These are phyloP conservation scores for Vicia sativa DNA, from an alignment of 306 rosid species.

Conservation along the genomic window DNA sequence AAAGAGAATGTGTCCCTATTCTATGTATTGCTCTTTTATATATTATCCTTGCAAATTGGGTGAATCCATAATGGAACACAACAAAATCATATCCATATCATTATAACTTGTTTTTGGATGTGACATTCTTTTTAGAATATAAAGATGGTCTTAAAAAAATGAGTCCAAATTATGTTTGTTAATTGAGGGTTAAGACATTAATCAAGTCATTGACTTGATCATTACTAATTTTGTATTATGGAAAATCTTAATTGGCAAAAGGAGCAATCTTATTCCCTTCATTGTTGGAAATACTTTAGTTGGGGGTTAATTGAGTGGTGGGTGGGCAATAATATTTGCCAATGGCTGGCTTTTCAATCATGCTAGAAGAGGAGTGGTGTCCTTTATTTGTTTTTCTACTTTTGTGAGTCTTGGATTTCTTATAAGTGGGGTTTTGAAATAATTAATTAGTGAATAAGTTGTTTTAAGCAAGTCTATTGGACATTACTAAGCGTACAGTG, in stretches of 20 bases:
- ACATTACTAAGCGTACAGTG: no score
- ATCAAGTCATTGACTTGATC: slow-evolving; percentile 49
- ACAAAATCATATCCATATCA: slow-evolving; percentile 50
- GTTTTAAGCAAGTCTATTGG: not conserved
- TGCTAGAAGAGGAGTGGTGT: slow-evolving; percentile 41
- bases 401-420: slow-evolving; percentile 33
- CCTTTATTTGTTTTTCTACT: slow-evolving; percentile 26
- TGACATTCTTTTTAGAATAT: slow-evolving; percentile 36
- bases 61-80: slow-evolving; percentile 51
- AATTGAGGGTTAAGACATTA: slow-evolving; percentile 40
- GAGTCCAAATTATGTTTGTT: slow-evolving; percentile 19
- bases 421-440: slow-evolving; percentile 15
- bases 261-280: slow-evolving; percentile 38
- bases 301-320: slow-evolving; percentile 30
- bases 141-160: slow-evolving; percentile 31
- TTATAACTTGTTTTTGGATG: slow-evolving; percentile 41
- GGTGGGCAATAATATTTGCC: slow-evolving; percentile 13
- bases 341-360: slow-evolving; percentile 33
- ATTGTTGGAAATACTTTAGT: slow-evolving; percentile 39
- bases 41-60: slow-evolving; percentile 53
- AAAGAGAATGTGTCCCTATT: slow-evolving; percentile 38
- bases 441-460: not conserved
- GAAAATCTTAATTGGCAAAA: slow-evolving; percentile 9
- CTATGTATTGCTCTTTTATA: slow-evolving; percentile 49
- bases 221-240: not conserved